phyloP scores from a whole-genome alignment of 2,329 filamentous ascomycete species.

The Elsinoe necatrix region DNA sequence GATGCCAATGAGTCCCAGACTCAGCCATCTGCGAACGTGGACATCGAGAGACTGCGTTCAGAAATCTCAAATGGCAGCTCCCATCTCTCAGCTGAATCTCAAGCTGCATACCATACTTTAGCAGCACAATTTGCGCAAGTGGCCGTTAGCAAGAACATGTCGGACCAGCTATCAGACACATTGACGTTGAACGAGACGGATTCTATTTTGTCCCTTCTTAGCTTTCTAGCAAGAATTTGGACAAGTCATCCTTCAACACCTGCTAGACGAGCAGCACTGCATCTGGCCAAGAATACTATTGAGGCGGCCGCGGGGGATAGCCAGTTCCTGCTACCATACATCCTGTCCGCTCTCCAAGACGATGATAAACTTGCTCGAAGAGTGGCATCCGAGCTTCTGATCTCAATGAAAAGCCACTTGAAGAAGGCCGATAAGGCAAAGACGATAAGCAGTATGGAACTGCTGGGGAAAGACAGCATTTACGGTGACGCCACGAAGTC shows the following conservation, averaged over 20 bases:
- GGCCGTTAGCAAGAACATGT: neutral
- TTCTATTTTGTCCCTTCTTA: slow-evolving; percentile 37
- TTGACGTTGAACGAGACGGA: neutral
- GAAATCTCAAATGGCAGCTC: neutral
- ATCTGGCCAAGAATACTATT: slow-evolving; percentile 46
- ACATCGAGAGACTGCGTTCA: neutral
- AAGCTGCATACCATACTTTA: neutral
- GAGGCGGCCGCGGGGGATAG: slow-evolving; percentile 53
- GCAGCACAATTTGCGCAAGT: neutral
- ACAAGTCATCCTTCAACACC: slow-evolving; percentile 55
- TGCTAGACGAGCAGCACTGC: slow-evolving; percentile 50
- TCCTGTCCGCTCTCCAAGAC: slow-evolving; percentile 66
- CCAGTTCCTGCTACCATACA: slow-evolving; percentile 76
- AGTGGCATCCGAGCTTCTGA: slow-evolving; percentile 60
- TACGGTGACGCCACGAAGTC: slow-evolving; percentile 50
- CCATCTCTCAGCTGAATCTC: neutral
- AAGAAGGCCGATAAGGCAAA: slow-evolving; percentile 26
- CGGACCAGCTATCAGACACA: neutral
- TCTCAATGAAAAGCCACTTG: slow-evolving; percentile 47
- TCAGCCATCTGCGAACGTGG: neutral
- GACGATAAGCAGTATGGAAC: slow-evolving; percentile 22
- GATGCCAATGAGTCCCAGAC: neutral
- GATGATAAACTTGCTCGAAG: slow-evolving; percentile 66
- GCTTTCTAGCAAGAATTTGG: slow-evolving; percentile 50
- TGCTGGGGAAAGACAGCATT: slow-evolving; percentile 55